Evolutionary conservation across 192 early-diverging fungal genomes (phyloP), one percentile per base, ranked within the genome.

Genomic region (Coemansia sp.): DNA sequence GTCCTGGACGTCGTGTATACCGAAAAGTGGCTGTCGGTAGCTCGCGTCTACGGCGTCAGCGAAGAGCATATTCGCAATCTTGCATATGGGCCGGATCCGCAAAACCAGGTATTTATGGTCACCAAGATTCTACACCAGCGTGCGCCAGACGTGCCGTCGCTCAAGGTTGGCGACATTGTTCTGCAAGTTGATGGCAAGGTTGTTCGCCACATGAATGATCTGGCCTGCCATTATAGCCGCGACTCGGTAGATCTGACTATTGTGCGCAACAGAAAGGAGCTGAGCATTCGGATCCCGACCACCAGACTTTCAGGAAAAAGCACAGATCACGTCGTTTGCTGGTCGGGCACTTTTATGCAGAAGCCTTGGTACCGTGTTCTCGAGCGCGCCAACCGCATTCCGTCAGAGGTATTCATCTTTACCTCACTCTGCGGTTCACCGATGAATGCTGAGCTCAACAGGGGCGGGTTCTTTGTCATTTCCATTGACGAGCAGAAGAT

Each of bases 121-220:
- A 23, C 48, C 18, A 55, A 50, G 15, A 60, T 60, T 13, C 33
- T 71, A 14, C n/a, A 30, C 15, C 48, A 45, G 14, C 52, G 53
- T 17, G 38, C 40, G 4, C 21, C 53, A 6, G 61, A 43, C 22
- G 49, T 19, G 11, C 48, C 33, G 12, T 51, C 50, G 17, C 59
- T 78, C 14, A 66, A 72, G 17, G 47, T 67, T 15, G 68, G 64
- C 33, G 76, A 78, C 37, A 45, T 71, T 48, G 53, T 78, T 4
- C 66, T 72, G 11, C 53, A 33, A 3, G 55, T 65, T 6, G 50
- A 69, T 7, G 46, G 57, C 11, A 21, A 57, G 15, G 22, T 55
- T 1, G 69, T 68, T 0, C 23, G 33, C 18, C 49, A 48, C 6
- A 69, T 78, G 4, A 54, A 62, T 19, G 66, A 72, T 7, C 21